A percentile compares a stretch with the other conserved stretches of the same genome.
Evolutionary conservation across 2,329 filamentous ascomycete genomes (phyloP).

Genomic region (Ilyonectria destructans): DNA sequence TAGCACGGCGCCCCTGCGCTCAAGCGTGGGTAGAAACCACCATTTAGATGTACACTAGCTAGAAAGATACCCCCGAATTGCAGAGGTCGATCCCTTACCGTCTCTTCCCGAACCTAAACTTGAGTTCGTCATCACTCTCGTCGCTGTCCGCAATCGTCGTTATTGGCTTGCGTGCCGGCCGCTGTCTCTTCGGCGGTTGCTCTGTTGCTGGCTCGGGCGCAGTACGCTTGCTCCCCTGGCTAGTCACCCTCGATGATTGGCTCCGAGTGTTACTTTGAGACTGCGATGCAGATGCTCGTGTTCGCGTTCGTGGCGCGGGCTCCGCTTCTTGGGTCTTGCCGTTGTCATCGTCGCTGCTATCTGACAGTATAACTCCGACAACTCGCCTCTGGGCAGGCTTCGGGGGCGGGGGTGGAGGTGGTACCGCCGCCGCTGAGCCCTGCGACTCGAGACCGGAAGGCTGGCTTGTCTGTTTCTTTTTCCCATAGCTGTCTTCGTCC

Average conservation of each 20-base stretch:
- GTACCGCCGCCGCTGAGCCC: constrained; percentile 21
- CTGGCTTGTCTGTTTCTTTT: constrained; percentile 49
- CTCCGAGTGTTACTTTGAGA: constrained; percentile 51
- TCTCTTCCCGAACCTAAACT: constrained; percentile 71
- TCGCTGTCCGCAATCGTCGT: constrained; percentile 58
- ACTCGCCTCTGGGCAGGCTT: constrained; percentile 37
- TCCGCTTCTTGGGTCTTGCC: constrained; percentile 34
- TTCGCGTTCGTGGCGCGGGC: constrained; percentile 37
- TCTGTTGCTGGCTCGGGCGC: constrained; percentile 51
- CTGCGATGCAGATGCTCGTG: constrained; percentile 48
- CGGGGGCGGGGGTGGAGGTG: constrained; percentile 29
- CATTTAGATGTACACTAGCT: constrained; percentile 47
- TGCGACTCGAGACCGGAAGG: constrained; percentile 43
- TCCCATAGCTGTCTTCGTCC: constrained; percentile 58
- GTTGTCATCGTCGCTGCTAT: constrained; percentile 57
- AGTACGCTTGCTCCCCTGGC: constrained; percentile 54
- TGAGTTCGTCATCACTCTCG: constrained; percentile 71
- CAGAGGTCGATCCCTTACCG: constrained; percentile 52
- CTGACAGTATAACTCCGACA: constrained; percentile 52
- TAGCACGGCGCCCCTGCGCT: constrained; percentile 9
- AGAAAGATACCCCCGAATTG: constrained; percentile 52
- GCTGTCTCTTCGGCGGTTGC: constrained; percentile 53
- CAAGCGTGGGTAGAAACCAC: not conserved
- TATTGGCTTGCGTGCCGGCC: constrained; percentile 54
- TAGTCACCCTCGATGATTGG: constrained; percentile 49